Evolutionary conservation across 2,329 filamentous ascomycete species (phyloP), one percentile per base, ranked within the genome.

Genomic region (Stachybotrys echinatus): DNA sequence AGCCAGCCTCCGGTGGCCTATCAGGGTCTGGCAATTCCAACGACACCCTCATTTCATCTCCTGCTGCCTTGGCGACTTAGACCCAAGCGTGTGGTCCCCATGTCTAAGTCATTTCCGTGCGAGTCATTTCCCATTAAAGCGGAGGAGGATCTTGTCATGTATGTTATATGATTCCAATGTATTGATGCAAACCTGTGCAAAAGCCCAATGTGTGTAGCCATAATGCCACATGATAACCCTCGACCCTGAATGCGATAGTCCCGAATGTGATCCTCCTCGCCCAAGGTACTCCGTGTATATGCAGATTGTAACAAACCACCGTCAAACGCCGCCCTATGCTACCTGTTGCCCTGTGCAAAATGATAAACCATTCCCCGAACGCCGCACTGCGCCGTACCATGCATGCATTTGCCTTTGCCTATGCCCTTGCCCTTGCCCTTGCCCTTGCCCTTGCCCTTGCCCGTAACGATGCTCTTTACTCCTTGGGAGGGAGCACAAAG

Each of bases 401-500:
- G 42, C 27, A 34, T 34, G 27, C 14, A 14, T 14, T 14, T 34
- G 27, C 27, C 3, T 34, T 34, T 14, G 10, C 27, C 14, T 8
- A 34, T 34, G 27, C 27, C 5, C 27, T 14, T 34, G 27, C 14
- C 27, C 27, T 8, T 34, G 14, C 27, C 27, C n/a, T 14, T 34
- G 27, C 27, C 3, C 14, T 34, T 14, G 10, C 27, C 14, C 10
- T 10, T 34, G 27, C 27, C 5, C 27, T 14, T 34, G 27, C 14
- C 27, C 27, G 27, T 34, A 34, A 8, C 27, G n/a, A n/a, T n/a
- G n/a, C n/a, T 34, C 10, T 34, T 34, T 14, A 34, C 27, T 34
- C 27, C 27, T 34, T 5, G 3, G 5, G 10, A 23, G 77, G 77
- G 48, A 81, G 68, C 50, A 78, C 63, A 55, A 81, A 81, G 51